Evolutionary conservation across 495 filamentous ascomycete species (phyloP).

Genomic region (Glutinoglossum americanum): DNA sequence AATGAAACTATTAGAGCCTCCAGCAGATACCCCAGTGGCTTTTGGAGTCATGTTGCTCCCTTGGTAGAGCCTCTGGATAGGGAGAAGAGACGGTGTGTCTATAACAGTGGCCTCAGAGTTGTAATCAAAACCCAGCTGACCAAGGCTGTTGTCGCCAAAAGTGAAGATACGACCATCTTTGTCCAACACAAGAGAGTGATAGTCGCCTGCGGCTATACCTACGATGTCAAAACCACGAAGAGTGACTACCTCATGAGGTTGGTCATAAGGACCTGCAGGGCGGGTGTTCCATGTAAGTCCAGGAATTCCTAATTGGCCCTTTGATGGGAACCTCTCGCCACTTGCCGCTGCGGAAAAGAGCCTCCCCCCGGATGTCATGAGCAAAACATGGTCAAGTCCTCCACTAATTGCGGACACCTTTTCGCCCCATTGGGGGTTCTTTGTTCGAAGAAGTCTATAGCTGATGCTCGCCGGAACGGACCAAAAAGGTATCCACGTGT

Average conservation of each 20-base stretch:
- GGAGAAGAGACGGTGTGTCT: conserved; percentile 47
- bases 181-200: conserved; percentile 63
- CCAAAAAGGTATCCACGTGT: conserved; percentile 65
- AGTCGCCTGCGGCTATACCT: conserved; percentile 64
- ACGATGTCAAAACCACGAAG: conserved; percentile 40
- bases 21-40: conserved; percentile 58
- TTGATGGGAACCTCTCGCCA: conserved; percentile 51
- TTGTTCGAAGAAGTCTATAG: conserved; percentile 49
- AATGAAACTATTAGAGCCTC: conserved; percentile 70
- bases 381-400: conserved; percentile 64
- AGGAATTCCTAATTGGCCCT: conserved; percentile 71
- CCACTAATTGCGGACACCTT: conserved; percentile 48
- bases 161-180: conserved; percentile 54
- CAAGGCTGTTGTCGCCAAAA: conserved; percentile 77
- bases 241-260: conserved; percentile 50
- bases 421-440: conserved; percentile 47
- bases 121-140: conserved; percentile 63
- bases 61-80: conserved; percentile 46
- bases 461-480: conserved; percentile 32
- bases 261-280: conserved; percentile 57
- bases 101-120: conserved; percentile 34
- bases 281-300: conserved; percentile 60
- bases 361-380: conserved; percentile 70
- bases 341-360: conserved; percentile 70
- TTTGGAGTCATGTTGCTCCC: conserved; percentile 33